These are phyloP conservation scores for Botryotinia globosa DNA, from an alignment of 2,329 filamentous ascomycete species.

Conservation along the genomic window DNA sequence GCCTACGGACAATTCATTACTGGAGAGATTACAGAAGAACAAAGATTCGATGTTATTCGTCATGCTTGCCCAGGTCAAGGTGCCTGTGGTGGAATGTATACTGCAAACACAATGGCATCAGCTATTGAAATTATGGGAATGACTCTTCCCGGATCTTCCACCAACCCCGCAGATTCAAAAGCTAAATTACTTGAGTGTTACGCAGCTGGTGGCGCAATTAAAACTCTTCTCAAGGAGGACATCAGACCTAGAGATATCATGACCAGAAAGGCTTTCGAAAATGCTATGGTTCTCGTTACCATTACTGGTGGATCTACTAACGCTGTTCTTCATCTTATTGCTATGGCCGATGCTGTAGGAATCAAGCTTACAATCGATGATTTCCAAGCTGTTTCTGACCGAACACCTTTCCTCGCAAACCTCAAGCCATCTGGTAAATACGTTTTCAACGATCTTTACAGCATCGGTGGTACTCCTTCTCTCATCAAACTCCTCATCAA, in stretches of 20 bases:
- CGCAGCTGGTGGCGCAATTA: conserved; percentile 68
- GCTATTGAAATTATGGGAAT: conserved; percentile 72
- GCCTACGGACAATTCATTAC: conserved; percentile 93
- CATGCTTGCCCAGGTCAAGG: conserved; percentile 83
- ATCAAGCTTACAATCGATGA: conserved; percentile 82
- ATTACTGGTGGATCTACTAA: conserved; percentile 84
- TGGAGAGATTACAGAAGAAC: conserved; percentile 84
- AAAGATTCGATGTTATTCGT: conserved; percentile 91
- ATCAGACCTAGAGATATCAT: conserved; percentile 76
- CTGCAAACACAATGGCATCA: conserved; percentile 73
- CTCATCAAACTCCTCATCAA: conserved; percentile 57
- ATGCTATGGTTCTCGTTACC: conserved; percentile 80
- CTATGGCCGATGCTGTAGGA: conserved; percentile 77
- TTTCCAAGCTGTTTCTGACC: conserved; percentile 79
- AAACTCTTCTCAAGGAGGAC: conserved; percentile 70
- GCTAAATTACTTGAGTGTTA: conserved; percentile 72
- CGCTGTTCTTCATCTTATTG: conserved; percentile 79
- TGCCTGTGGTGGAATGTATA: conserved; percentile 85
- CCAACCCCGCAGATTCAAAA: conserved; percentile 71
- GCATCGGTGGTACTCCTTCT: conserved; percentile 56
- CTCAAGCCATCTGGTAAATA: conserved; percentile 73
- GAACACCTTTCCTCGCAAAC: conserved; percentile 76
- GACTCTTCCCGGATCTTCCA: conserved; percentile 79
- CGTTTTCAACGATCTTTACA: conserved; percentile 57
- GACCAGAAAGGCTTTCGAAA: conserved; percentile 77